phyloP scores from a whole-genome alignment of 2,329 filamentous ascomycete species.

The Decorospora gaudefroyi region DNA sequence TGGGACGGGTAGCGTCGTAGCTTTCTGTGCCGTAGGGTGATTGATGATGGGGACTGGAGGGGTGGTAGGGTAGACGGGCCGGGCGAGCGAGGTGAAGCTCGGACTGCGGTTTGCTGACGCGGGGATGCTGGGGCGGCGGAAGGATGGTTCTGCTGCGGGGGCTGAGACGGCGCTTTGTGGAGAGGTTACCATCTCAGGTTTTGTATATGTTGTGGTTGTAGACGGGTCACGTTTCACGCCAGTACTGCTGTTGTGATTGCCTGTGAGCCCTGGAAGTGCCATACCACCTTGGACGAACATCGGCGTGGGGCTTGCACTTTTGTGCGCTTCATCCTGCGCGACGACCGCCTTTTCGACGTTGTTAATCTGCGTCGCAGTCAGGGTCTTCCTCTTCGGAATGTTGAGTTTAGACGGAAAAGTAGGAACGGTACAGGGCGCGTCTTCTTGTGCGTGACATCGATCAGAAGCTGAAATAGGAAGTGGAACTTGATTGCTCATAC shows the following conservation, averaged over 20 bases:
- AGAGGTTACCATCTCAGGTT: constrained; percentile 20
- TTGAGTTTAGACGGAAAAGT: constrained; percentile 44
- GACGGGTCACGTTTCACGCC: constrained; percentile 9
- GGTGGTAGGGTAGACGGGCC: constrained; percentile 40
- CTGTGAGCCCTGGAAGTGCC: constrained; percentile 27
- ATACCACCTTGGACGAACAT: constrained; percentile 19
- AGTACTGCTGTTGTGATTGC: constrained; percentile 11
- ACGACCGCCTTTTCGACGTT: constrained; percentile 39
- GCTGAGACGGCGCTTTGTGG: constrained; percentile 25
- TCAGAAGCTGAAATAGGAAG: constrained; percentile 23
- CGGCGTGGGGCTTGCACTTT: constrained; percentile 7
- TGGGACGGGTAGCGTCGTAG: constrained; percentile 39
- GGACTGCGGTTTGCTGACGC: constrained; percentile 30
- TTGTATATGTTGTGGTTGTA: constrained; percentile 9
- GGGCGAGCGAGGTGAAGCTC: constrained; percentile 46
- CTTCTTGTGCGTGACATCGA: constrained; percentile 14
- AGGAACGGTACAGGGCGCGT: constrained; percentile 19
- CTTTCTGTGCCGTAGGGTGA: constrained; percentile 37
- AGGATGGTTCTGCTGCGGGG: constrained; percentile 21
- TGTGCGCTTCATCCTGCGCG: constrained; percentile 23
- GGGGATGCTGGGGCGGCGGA: constrained; percentile 41
- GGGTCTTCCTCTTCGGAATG: constrained; percentile 52
- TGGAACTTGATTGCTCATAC: constrained; percentile 41
- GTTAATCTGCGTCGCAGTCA: constrained; percentile 51
- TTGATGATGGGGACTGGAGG: constrained; percentile 29